Evolutionary conservation across 2,329 filamentous ascomycete genomes (phyloP), one percentile per base, ranked within the genome.

Genomic region (Endoconidiophora polonica): DNA sequence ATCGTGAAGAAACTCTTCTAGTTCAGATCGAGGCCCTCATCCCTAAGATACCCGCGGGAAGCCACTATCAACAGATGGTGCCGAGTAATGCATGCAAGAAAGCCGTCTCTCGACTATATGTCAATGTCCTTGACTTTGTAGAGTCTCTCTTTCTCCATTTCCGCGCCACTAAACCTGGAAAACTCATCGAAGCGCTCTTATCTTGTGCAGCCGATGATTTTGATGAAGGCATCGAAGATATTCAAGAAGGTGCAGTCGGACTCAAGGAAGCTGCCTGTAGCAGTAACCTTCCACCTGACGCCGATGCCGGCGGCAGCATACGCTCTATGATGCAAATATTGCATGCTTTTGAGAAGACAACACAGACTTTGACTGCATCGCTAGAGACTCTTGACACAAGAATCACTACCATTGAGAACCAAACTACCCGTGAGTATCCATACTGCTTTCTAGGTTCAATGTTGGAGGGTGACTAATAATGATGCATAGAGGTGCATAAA

Each of bases 331-430:
- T 22, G 62, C 0, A 74, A 61, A 48, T 72, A 66, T 44, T 72
- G 66, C 0, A 71, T 68, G 14, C 69, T 61, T 52, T 72, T 71
- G 1, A 72, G 60, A 0, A 72, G 60, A 1, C 68, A 62, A 0
- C 70, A 61, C 64, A 72, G 33, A 23, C 40, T n/a, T 29, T 52
- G 5, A 48, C 46, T 16, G 50, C 50, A 16, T 45, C 50, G 1
- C 42, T 52, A 3, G 46, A 52, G 20, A 52, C 46, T 14, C 41
- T 52, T n/a, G 50, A 52, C n/a, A 33, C 16, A 23, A 33, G 50
- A 16, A 37, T 52, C 14, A 41, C 42, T 12, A 41, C 46, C n/a
- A 26, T 52, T 4, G 50, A 52, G 29, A 49, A 7, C 10, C 37
- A 40, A 26, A 37, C 43, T 3, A 44, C 9, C 10, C 36, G 45